phyloP scores from a whole-genome alignment of 768 basidiomycete species.

The Amanita subjunquillea region DNA sequence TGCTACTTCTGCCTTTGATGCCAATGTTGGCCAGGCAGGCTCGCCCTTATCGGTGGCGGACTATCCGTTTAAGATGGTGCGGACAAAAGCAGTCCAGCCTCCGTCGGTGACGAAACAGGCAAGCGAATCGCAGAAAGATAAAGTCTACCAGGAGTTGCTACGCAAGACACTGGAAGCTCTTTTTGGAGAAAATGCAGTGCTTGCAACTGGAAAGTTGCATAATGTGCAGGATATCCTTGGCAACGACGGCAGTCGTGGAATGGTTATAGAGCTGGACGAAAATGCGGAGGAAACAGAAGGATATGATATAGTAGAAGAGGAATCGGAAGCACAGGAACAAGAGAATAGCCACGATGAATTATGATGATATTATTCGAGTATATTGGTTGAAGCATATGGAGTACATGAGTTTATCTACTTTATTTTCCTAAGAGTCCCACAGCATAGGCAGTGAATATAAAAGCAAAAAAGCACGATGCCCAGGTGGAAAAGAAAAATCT shows the following conservation, averaged over 20 bases:
- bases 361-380: slow-evolving; percentile 3
- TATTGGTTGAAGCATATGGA: neutral
- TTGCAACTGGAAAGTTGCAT: slow-evolving; percentile 7
- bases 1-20: slow-evolving; percentile 6
- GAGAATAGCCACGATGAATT: slow-evolving; percentile 10
- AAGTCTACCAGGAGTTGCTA: slow-evolving; percentile 23
- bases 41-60: slow-evolving; percentile 35
- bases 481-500: slow-evolving; percentile 2
- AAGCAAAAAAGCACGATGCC: neutral
- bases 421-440: neutral
- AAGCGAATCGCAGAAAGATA: slow-evolving; percentile 14
- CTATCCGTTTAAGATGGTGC: slow-evolving; percentile 42
- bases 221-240: slow-evolving; percentile 1
- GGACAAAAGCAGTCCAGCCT: slow-evolving; percentile 38
- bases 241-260: slow-evolving; percentile 17
- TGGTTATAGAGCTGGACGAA: slow-evolving; percentile 38
- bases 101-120: slow-evolving; percentile 14
- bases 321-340: slow-evolving; percentile 3
- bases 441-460: neutral
- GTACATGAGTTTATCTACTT: slow-evolving; percentile 2
- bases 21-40: slow-evolving; percentile 3
- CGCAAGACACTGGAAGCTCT: slow-evolving; percentile 29
- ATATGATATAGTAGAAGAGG: slow-evolving; percentile 27
- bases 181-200: slow-evolving; percentile 13
- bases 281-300: slow-evolving; percentile 32